These are phyloP conservation scores for Lophiostoma macrostomum DNA, from an alignment of 495 filamentous ascomycete species.

Conservation along the genomic window DNA sequence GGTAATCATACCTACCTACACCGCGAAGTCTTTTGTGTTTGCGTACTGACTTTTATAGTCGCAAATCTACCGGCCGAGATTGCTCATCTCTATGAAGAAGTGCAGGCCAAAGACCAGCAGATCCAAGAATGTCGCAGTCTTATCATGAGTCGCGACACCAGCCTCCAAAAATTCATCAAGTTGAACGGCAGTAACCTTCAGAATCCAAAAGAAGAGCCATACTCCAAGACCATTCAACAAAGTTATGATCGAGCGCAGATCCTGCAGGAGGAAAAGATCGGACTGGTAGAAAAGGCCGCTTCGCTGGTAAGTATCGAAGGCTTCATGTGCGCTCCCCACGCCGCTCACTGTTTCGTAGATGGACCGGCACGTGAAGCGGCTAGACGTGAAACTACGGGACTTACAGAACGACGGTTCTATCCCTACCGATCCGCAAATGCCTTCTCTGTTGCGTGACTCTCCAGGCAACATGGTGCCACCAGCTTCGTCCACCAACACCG, in stretches of 20 bases:
- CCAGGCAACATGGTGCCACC: constrained; percentile 56
- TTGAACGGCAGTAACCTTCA: constrained; percentile 71
- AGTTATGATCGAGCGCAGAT: constrained; percentile 68
- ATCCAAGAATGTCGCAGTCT: constrained; percentile 69
- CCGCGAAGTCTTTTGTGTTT: no score
- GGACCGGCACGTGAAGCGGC: constrained; percentile 82
- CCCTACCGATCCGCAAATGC: constrained; percentile 69
- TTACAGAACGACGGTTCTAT: constrained; percentile 78
- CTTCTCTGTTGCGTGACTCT: constrained; percentile 68
- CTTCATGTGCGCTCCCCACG: no score
- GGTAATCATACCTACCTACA: constrained; percentile 46
- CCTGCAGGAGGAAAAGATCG: constrained; percentile 84
- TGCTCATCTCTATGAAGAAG: constrained; percentile 88
- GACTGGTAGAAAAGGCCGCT: constrained; percentile 72
- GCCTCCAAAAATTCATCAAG: constrained; percentile 88
- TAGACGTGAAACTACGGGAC: constrained; percentile 83
- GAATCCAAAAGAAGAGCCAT: constrained; percentile 83
- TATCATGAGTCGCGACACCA: constrained; percentile 73
- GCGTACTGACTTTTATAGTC: constrained; percentile 45
- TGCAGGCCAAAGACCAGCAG: constrained; percentile 80
- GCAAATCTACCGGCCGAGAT: constrained; percentile 92
- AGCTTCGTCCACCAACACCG: constrained; percentile 44
- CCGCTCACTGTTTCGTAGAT: constrained; percentile 44
- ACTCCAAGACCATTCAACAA: constrained; percentile 65
- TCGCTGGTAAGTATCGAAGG: constrained; percentile 48